Base-by-base conservation (phyloP, 192 early-diverging fungal species). In the Rhizophagus prolifer region DNA sequence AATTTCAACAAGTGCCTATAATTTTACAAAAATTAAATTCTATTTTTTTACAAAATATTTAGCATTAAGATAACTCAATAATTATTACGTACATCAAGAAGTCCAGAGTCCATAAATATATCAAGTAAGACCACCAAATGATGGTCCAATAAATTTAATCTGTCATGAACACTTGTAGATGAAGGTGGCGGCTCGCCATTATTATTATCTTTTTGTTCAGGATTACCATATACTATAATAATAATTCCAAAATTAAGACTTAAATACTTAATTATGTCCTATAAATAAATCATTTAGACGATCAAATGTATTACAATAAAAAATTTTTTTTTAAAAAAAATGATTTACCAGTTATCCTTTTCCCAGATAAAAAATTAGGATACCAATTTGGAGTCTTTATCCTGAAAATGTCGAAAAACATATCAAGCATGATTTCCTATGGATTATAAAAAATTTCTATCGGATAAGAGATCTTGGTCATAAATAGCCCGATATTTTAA, bases 321-420 rank as follows among this genome's bases (percentile, higher is more conserved):
- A 38, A 38, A 80, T 2, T 13, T 36, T 19, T 31, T 8, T 21
- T 34, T n/a, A 3, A 38, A 19, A 14, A 36, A 19, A 16, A n/a
- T 38, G 36, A 9, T 9, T 38, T 78, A 82, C 76, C 28, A 54
- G 82, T 83, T 78, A 88, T 85, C 80, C 76, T 65, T 81, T 75
- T 84, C 41, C 75, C 85, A 58, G 67, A 82, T 74, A 79, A 82
- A 71, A 79, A 88, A 69, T 34, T 83, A 64, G 72, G 84, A 81
- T 80, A 86, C 85, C 88, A 78, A 82, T 78, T 88, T 4, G 92
- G 92, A 54, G 90, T 80, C 30, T 90, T 86, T 25, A 94, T 88
- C 38, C 89, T 84, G 65, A 95, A 92, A 25, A 95, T 88, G 28
- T 92, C 88, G 78, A 92, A 93, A 61, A 95, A 79, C 91, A 95